These are phyloP conservation scores for Aspergillus calidoustus DNA, from an alignment of 2,329 filamentous ascomycete species.

Conservation along the genomic window DNA sequence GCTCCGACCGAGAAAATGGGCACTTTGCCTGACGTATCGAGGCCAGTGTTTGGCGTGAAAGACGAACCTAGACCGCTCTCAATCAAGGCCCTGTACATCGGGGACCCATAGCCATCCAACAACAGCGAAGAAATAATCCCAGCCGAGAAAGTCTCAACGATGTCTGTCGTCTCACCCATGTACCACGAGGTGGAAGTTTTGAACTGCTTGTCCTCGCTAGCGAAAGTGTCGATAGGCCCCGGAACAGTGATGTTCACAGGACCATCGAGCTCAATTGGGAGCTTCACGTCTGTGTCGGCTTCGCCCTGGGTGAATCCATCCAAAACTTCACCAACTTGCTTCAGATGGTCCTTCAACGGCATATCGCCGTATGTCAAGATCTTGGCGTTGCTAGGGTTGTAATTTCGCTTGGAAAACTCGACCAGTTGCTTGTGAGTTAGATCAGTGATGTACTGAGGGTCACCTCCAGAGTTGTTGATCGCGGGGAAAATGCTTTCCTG, in stretches of 20 bases:
- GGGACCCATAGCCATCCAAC: slow-evolving; percentile 93
- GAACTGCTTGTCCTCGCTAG: slow-evolving; percentile 82
- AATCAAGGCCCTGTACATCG: slow-evolving; percentile 84
- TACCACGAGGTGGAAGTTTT: slow-evolving; percentile 96
- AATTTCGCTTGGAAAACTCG: slow-evolving; percentile 88
- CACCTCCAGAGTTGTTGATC: slow-evolving; percentile 95
- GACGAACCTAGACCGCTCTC: slow-evolving; percentile 89
- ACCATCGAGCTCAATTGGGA: slow-evolving; percentile 73
- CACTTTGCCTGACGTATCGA: slow-evolving; percentile 75
- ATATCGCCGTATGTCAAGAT: slow-evolving; percentile 95
- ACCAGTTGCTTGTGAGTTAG: slow-evolving; percentile 88
- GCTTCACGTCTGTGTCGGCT: slow-evolving; percentile 73
- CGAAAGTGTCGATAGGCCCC: slow-evolving; percentile 85
- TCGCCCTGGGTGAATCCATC: slow-evolving; percentile 72
- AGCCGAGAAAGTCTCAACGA: slow-evolving; percentile 86
- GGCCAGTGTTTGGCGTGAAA: slow-evolving; percentile 93
- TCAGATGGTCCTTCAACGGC: slow-evolving; percentile 78
- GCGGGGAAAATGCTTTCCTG: slow-evolving; percentile 93
- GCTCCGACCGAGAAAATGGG: slow-evolving; percentile 90
- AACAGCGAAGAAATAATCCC: slow-evolving; percentile 81
- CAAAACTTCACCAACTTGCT: slow-evolving; percentile 76
- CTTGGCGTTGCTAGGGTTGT: slow-evolving; percentile 97
- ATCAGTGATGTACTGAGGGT: slow-evolving; percentile 95
- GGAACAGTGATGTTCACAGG: slow-evolving; percentile 71
- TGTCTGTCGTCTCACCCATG: slow-evolving; percentile 78